Percentiles rank a stretch among this genome's conserved stretches.
phyloP scores from a whole-genome alignment of 495 filamentous ascomycete species.

The Penicilliopsis zonata region DNA sequence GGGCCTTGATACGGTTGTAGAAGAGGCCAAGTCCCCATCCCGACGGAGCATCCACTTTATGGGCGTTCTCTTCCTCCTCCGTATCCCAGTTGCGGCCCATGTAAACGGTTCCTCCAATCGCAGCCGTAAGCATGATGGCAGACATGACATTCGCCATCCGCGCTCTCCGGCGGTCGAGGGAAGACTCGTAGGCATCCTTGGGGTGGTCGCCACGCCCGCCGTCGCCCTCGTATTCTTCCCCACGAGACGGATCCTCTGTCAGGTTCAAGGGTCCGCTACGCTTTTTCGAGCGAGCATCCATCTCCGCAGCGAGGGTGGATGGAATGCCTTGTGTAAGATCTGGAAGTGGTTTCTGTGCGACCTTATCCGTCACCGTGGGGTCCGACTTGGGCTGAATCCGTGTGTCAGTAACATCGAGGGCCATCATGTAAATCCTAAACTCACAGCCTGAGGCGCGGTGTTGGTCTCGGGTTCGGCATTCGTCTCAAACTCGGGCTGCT shows the following conservation, averaged over 20 bases:
- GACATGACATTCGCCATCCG: conserved; percentile 59
- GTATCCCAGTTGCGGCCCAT: conserved; percentile 78
- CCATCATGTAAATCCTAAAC: conserved; percentile 2
- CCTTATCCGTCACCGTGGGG: conserved; percentile 11
- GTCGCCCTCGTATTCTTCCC: conserved; percentile 33
- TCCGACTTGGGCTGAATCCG: conserved; percentile 20
- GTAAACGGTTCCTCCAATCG: conserved; percentile 47
- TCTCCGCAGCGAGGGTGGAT: conserved; percentile 63
- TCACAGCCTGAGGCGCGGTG: conserved; percentile 20
- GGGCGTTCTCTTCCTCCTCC: conserved; percentile 49
- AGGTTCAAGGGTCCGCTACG: conserved; percentile 36
- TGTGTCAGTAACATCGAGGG: conserved; percentile 1
- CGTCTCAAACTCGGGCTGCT: conserved; percentile 35
- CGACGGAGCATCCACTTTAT: conserved; percentile 60
- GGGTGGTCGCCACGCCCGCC: conserved; percentile 50
- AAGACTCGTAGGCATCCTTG: conserved; percentile 81
- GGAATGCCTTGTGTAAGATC: conserved; percentile 88
- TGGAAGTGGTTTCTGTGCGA: conserved; percentile 47
- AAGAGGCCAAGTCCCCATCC: conserved; percentile 63
- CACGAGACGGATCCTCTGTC: conserved; percentile 42
- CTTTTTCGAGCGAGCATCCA: conserved; percentile 44
- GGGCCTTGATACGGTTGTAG: conserved; percentile 66
- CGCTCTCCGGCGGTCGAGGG: conserved; percentile 67
- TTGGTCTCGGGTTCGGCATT: conserved; percentile 24
- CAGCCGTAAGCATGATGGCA: conserved; percentile 32